Base-by-base conservation (phyloP, 306 rosid genomes). In the Delonix regia region DNA sequence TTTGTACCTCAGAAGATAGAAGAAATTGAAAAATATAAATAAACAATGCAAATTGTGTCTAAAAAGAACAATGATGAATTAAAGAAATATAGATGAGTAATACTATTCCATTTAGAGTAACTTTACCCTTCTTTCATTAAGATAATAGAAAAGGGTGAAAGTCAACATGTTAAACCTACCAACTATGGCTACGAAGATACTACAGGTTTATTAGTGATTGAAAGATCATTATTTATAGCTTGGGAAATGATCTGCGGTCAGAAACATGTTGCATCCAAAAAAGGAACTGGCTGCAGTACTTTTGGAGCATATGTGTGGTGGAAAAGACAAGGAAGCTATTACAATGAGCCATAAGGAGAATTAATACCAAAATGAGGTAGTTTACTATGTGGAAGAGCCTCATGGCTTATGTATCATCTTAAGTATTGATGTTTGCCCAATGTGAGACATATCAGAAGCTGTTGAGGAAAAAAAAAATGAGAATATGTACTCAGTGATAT, bases 251-350 rank as follows among this genome's bases (percentile, higher is more conserved):
- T 63, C 34, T 74, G 52, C 13, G 42, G 69, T 13, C 18, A 74
- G 66, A 59, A 33, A 19, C 45, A 68, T 11, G 64, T 38, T 59
- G 57, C 64, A 72, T 59, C 22, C 16, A 83, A 69, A 82, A 44
- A 4, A n/a, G 68, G n/a, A 33, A 64, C 5, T 3, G 34, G 19
- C 63, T 28, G 55, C 52, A 56, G 36, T 13, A 65, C n/a, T 27
- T 56, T 21, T 56, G 27, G 62, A 28, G 42, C 55, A 66, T 25
- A 22, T 71, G 41, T 44, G 12, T 47, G 57, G 42, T 14, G 18
- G 47, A 71, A 69, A 71, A 24, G 55, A 59, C 28, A 59, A 52
- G 78, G 57, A 62, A 49, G 25, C 25, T 7, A 19, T 47, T 52
- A 19, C 11, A 9, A n/a, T n/a, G n/a, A n/a, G n/a, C 27, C 60